phyloP scores from a whole-genome alignment of 1,284 basidiomycete genomes.

The Cutaneotrichosporon mucoides region DNA sequence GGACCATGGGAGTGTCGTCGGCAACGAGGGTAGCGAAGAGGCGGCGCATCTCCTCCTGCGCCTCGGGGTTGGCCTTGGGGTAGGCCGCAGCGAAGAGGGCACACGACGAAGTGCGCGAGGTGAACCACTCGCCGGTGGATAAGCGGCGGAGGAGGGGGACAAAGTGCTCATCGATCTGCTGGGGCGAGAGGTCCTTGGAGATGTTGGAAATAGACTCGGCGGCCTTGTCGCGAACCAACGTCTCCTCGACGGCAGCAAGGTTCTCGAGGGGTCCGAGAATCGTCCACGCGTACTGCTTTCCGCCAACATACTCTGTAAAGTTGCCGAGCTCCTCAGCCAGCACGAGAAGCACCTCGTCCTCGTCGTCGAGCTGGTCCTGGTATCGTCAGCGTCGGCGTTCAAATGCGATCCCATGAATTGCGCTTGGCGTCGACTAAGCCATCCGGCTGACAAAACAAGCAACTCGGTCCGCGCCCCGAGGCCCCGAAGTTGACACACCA shows the following conservation, averaged over 20 bases:
- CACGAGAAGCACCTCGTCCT: slow-evolving; percentile 96
- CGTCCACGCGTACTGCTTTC: slow-evolving; percentile 80
- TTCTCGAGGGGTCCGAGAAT: slow-evolving; percentile 92
- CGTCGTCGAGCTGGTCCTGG: slow-evolving; percentile 96
- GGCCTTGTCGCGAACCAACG: slow-evolving; percentile 97
- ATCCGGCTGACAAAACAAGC: too few relatives aligned
- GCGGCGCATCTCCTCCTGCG: slow-evolving; percentile 87
- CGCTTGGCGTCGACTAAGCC: too few relatives aligned
- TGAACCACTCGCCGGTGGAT: slow-evolving; percentile 97
- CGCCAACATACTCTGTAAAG: slow-evolving; percentile 93
- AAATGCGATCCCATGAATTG: too few relatives aligned
- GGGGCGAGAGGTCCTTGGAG: slow-evolving; percentile 68
- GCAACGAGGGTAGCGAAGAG: slow-evolving; percentile 77
- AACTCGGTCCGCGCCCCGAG: too few relatives aligned
- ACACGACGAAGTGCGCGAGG: slow-evolving; percentile 93
- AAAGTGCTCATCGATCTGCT: slow-evolving; percentile 85
- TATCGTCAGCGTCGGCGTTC: slow-evolving; percentile 2
- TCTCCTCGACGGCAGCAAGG: slow-evolving; percentile 95
- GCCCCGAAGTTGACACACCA: too few relatives aligned
- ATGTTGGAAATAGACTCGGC: slow-evolving; percentile 95
- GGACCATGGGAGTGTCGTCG: slow-evolving; percentile 99
- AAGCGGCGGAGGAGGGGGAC: slow-evolving; percentile 87
- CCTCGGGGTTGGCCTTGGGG: slow-evolving; percentile 63
- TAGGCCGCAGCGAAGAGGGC: slow-evolving; percentile 94
- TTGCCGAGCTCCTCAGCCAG: slow-evolving; percentile 92